Evolutionary conservation across 306 rosid species (phyloP).

Genomic region (Gastrolobium villosum): DNA sequence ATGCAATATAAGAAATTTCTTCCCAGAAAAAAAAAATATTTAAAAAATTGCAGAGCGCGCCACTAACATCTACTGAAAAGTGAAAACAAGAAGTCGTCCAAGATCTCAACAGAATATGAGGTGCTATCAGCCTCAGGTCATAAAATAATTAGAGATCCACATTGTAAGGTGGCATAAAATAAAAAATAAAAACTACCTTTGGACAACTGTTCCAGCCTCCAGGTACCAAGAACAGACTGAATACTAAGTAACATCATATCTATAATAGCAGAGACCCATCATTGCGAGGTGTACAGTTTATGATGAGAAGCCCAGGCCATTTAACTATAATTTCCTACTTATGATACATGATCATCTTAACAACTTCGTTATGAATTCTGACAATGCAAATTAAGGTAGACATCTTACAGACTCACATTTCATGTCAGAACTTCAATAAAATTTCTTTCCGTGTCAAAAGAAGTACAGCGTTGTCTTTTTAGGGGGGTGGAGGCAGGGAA

Average conservation of each 20-base stretch:
- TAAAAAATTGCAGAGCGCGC: background rate
- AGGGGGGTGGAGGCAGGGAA: background rate
- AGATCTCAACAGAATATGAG: slow-evolving; percentile 26
- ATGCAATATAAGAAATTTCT: slow-evolving; percentile 48
- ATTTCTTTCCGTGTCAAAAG: background rate
- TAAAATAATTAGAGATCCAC: background rate
- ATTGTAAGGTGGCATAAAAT: background rate
- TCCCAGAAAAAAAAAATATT: background rate
- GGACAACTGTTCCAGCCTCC: too few species aligned
- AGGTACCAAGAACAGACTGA: background rate
- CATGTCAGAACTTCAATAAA: background rate
- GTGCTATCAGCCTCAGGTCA: background rate
- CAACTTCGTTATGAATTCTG: background rate
- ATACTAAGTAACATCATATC: background rate
- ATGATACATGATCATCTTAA: background rate
- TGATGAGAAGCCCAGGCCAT: background rate
- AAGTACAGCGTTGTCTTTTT: background rate
- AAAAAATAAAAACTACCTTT: background rate
- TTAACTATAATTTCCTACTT: background rate
- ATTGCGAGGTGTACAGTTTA: background rate
- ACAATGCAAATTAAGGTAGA: slow-evolving; percentile 23
- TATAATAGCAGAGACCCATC: background rate
- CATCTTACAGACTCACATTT: background rate
- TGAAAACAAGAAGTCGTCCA: slow-evolving; percentile 9
- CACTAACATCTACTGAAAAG: background rate